These are phyloP conservation scores for Silene noctiflora DNA, from an alignment of 179 eudicot species.

Conservation along the genomic window DNA sequence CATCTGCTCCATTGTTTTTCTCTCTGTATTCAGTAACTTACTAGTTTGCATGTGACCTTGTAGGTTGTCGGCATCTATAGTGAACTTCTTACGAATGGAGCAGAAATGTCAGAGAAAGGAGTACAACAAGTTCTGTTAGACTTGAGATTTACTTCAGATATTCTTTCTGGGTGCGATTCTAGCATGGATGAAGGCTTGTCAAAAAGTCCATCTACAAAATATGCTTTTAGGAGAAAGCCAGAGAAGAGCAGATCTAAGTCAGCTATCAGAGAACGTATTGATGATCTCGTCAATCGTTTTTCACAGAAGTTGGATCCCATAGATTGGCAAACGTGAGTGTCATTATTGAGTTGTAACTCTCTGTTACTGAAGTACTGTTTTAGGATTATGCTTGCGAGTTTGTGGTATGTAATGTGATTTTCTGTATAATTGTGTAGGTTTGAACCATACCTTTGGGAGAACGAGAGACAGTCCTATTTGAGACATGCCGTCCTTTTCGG, in stretches of 20 bases:
- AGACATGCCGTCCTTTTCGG: slow-evolving; percentile 95
- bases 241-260: slow-evolving; percentile 58
- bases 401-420: slow-evolving; percentile 10
- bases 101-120: slow-evolving; percentile 81
- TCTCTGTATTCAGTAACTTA: neutral
- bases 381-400: neutral
- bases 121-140: slow-evolving; percentile 77
- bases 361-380: neutral
- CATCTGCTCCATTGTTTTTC: neutral
- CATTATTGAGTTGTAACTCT: neutral
- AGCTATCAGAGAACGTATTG: slow-evolving; percentile 51
- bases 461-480: slow-evolving; percentile 86
- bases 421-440: slow-evolving; percentile 44
- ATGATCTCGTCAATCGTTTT: slow-evolving; percentile 54
- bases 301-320: slow-evolving; percentile 91
- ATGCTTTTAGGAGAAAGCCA: slow-evolving; percentile 68
- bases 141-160: slow-evolving; percentile 75
- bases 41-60: slow-evolving; percentile 13
- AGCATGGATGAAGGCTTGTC: slow-evolving; percentile 39
- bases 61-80: slow-evolving; percentile 65
- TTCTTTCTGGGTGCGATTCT: slow-evolving; percentile 72
- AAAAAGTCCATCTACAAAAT: slow-evolving; percentile 43
- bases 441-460: slow-evolving; percentile 96
- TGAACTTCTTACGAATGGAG: slow-evolving; percentile 46
- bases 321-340: slow-evolving; percentile 92